Percentiles rank a stretch among this genome's conserved stretches.
Conservation (phyloP, 2,329 filamentous ascomycete genomes). For the Epichloe amarillans region DNA sequence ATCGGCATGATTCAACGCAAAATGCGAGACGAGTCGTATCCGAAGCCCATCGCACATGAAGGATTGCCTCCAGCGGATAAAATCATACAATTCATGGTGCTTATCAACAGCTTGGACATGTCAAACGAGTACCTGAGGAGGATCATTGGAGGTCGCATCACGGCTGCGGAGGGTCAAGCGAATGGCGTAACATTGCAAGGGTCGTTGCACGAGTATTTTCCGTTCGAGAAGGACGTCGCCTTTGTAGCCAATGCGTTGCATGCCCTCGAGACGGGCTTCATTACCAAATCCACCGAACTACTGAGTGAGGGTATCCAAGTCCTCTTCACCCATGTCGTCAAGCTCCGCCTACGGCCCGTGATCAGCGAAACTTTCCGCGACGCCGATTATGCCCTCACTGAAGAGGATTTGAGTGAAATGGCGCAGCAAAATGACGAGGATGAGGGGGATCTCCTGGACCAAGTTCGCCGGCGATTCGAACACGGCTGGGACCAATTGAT, state of each 20-base stretch:
- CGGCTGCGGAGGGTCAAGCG: conserved; percentile 24
- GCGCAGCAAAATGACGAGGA: conserved; percentile 40
- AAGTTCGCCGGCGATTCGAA: conserved; percentile 69
- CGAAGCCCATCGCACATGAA: conserved; percentile 63
- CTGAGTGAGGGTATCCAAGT: conserved; percentile 74
- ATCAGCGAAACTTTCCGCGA: conserved; percentile 84
- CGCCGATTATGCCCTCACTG: conserved; percentile 64
- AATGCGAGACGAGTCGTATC: conserved; percentile 94
- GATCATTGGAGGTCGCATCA: conserved; percentile 61
- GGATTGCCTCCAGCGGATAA: conserved; percentile 77
- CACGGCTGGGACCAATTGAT: conserved; percentile 77
- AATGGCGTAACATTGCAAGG: conserved; percentile 25
- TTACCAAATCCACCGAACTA: conserved; percentile 66
- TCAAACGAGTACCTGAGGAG: conserved; percentile 81
- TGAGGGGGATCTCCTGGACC: conserved; percentile 42
- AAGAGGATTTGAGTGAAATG: conserved; percentile 45
- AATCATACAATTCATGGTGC: conserved; percentile 76
- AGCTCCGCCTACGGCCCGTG: conserved; percentile 70
- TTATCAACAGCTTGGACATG: conserved; percentile 92
- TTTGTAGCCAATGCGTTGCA: conserved; percentile 57
- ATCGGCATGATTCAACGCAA: conserved; percentile 94
- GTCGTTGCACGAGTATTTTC: conserved; percentile 54
- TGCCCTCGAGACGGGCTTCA: conserved; percentile 58
- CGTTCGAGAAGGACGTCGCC: conserved; percentile 61
- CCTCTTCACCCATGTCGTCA: conserved; percentile 77